Percentiles rank a stretch among this genome's conserved stretches.
Evolutionary conservation across 2,329 filamentous ascomycete species (phyloP).

Genomic region (Botryosphaeria dothidea): DNA sequence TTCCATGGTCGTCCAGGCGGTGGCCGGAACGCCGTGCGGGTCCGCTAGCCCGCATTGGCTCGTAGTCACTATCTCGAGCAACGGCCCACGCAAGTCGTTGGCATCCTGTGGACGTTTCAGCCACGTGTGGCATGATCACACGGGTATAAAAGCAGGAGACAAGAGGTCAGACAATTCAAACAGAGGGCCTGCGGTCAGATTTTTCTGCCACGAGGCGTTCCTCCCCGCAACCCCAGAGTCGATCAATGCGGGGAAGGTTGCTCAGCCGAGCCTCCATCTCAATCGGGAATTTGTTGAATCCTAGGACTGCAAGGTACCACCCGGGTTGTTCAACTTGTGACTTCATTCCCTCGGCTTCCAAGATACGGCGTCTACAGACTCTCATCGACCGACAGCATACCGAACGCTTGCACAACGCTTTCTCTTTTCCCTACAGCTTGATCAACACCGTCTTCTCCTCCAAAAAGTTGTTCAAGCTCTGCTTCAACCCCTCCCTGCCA

Average conservation of each 20-base stretch:
- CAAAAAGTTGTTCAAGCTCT: slow-evolving; percentile 33
- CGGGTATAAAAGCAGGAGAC: background rate
- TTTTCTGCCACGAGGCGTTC: background rate
- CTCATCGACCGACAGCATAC: too few relatives aligned
- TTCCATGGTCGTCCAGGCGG: background rate
- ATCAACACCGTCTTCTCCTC: slow-evolving; percentile 38
- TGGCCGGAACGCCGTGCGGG: background rate
- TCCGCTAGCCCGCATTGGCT: too few relatives aligned
- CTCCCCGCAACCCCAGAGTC: background rate
- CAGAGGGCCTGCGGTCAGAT: background rate
- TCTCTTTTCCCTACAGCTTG: slow-evolving; percentile 23
- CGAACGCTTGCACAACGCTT: too few relatives aligned
- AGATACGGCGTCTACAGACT: too few relatives aligned
- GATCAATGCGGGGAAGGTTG: slow-evolving; percentile 5
- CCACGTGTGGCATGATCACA: background rate
- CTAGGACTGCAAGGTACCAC: background rate
- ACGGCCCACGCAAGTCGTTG: too few relatives aligned
- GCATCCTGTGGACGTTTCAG: background rate
- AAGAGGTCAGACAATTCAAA: background rate
- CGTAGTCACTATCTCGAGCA: too few relatives aligned
- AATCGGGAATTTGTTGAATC: background rate
- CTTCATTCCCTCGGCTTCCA: background rate
- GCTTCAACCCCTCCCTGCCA: slow-evolving; percentile 37
- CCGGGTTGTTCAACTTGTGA: background rate
- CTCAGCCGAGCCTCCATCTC: background rate